These are phyloP conservation scores for Rubroboletus pulcherrimus DNA, from an alignment of 768 basidiomycete genomes.

Conservation along the genomic window DNA sequence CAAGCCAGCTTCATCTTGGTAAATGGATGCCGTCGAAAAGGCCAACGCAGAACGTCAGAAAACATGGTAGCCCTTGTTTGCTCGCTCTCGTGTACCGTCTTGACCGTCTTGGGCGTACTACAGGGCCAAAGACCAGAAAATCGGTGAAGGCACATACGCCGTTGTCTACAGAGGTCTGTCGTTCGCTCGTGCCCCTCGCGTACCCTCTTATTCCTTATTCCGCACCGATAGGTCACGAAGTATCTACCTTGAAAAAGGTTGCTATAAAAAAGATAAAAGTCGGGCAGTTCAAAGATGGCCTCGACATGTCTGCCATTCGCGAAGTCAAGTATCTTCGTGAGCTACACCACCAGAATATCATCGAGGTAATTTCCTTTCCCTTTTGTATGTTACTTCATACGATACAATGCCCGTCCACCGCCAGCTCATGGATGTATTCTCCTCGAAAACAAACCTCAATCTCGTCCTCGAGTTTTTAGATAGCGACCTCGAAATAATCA, in stretches of 20 bases:
- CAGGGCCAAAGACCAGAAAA: conserved; percentile 79
- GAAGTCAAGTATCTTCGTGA: conserved; percentile 98
- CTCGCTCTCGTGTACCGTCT: background rate
- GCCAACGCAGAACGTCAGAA: conserved; percentile 72
- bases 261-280: conserved; percentile 99
- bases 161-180: conserved; percentile 85
- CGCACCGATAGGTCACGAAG: conserved; percentile 57
- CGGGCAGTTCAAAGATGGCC: conserved; percentile 93
- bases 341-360: conserved; percentile 90
- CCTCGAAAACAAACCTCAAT: conserved; percentile 93
- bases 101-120: conserved; percentile 8
- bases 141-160: conserved; percentile 92
- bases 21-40: conserved; percentile 76
- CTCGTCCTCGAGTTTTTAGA: conserved; percentile 96
- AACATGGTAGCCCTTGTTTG: conserved; percentile 46
- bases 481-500: conserved; percentile 94
- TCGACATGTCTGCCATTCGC: conserved; percentile 98
- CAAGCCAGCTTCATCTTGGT: background rate
- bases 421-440: conserved; percentile 95
- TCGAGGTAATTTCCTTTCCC: conserved; percentile 56
- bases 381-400: background rate
- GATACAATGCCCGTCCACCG: background rate
- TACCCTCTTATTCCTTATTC: conserved; percentile 3
- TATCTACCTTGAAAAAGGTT: conserved; percentile 72
- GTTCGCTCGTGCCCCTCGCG: background rate